Percentiles rank a stretch among this genome's conserved stretches.
phyloP scores from a whole-genome alignment of 2,329 filamentous ascomycete genomes.

The Cordyceps javanica region DNA sequence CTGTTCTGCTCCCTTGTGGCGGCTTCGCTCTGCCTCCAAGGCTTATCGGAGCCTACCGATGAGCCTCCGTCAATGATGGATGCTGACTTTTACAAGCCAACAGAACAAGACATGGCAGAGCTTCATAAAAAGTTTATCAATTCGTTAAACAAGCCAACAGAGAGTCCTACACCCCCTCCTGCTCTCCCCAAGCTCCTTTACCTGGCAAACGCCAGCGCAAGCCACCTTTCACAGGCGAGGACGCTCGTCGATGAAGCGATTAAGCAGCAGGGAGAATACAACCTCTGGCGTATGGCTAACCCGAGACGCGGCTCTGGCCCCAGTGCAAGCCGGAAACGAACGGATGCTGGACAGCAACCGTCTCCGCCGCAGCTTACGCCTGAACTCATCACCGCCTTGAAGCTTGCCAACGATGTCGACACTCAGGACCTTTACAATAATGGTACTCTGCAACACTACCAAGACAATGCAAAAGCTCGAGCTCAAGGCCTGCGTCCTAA shows the following conservation, averaged over 20 bases:
- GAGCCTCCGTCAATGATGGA: neutral
- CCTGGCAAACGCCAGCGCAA: neutral
- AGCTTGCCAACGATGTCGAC: neutral
- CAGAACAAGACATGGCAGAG: neutral
- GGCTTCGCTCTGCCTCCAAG: neutral
- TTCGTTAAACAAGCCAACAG: neutral
- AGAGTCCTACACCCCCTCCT: neutral
- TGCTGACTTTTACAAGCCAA: neutral
- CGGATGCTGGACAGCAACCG: neutral
- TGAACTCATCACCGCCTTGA: neutral
- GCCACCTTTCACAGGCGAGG: neutral
- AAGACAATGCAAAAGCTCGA: neutral
- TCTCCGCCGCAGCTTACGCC: neutral
- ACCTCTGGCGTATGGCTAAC: neutral
- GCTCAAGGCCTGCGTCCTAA: neutral
- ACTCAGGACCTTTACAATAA: neutral
- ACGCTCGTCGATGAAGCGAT: neutral
- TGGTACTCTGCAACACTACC: neutral
- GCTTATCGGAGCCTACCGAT: neutral
- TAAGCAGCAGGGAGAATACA: neutral
- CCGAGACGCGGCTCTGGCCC: neutral
- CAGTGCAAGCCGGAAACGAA: neutral
- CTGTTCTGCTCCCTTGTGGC: neutral
- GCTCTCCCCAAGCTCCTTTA: neutral
- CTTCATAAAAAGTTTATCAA: neutral